Percentiles rank a stretch among this genome's conserved stretches.
These are phyloP conservation scores for Arctostaphylos glauca DNA, from an alignment of 148 eudicot genomes.

Conservation along the genomic window DNA sequence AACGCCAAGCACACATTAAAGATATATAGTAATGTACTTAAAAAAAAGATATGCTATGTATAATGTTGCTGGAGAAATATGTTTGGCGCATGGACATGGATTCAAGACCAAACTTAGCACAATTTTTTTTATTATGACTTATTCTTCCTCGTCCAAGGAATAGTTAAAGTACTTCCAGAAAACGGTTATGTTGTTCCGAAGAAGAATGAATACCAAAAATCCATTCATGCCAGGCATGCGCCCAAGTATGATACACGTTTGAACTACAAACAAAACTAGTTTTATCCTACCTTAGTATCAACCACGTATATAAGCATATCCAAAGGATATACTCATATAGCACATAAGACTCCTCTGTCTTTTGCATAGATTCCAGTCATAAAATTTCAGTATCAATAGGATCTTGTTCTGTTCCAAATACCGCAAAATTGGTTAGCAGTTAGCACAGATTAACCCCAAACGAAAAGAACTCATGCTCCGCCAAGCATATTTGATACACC, in stretches of 20 bases:
- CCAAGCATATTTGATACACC: neutral
- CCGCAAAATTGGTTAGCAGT: neutral
- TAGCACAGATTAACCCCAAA: neutral
- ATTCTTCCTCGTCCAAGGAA: neutral
- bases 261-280: neutral
- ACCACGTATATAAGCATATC: neutral
- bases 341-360: neutral
- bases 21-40: neutral
- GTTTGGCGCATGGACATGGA: constrained; percentile 3
- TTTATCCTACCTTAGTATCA: neutral
- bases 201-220: neutral
- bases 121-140: neutral
- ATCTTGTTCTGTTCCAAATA: neutral
- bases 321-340: neutral
- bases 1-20: neutral
- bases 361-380: neutral
- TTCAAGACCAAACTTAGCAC: neutral
- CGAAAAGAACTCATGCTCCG: neutral
- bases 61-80: neutral
- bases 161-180: neutral
- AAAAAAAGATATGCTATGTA: neutral
- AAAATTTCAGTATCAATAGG: neutral
- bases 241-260: neutral
- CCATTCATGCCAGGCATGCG: neutral
- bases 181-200: neutral